Evolutionary conservation across 768 basidiomycete genomes (phyloP).

Genomic region (Tricholoma terreum): DNA sequence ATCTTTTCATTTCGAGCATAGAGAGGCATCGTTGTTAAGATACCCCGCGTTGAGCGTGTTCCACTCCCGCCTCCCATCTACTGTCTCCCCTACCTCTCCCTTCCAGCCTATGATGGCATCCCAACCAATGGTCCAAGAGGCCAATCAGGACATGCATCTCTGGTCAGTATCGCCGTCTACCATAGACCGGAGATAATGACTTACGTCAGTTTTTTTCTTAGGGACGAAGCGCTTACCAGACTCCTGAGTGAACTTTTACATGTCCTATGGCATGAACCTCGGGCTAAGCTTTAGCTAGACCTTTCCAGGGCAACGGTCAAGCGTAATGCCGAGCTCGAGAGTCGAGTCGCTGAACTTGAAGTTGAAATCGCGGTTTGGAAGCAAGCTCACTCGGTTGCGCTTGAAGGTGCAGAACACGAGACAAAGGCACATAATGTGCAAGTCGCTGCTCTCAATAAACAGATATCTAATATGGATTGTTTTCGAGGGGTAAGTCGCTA

Average conservation of each 20-base stretch:
- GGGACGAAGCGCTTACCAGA: slow-evolving; percentile 66
- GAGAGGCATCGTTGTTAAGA: slow-evolving; percentile 45
- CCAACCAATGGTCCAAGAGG: slow-evolving; percentile 50
- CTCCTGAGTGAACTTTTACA: slow-evolving; percentile 46
- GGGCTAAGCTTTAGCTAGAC: slow-evolving; percentile 34
- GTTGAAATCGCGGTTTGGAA: slow-evolving; percentile 69
- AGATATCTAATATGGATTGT: slow-evolving; percentile 56
- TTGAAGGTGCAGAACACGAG: slow-evolving; percentile 63
- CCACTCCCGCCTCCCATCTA: slow-evolving; percentile 38
- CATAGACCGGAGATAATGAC: slow-evolving; percentile 7
- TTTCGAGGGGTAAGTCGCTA: slow-evolving; percentile 36
- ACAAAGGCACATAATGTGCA: slow-evolving; percentile 66
- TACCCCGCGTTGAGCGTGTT: slow-evolving; percentile 33
- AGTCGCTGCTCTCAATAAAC: slow-evolving; percentile 59
- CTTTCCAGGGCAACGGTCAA: slow-evolving; percentile 63
- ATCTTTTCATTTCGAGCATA: slow-evolving; percentile 44
- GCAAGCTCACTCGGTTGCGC: slow-evolving; percentile 59
- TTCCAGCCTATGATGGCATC: slow-evolving; percentile 50
- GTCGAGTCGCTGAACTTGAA: slow-evolving; percentile 63
- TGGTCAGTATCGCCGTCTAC: slow-evolving; percentile 47
- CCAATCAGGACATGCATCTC: slow-evolving; percentile 47
- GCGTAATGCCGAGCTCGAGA: slow-evolving; percentile 62
- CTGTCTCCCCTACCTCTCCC: slow-evolving; percentile 19
- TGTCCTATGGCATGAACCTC: slow-evolving; percentile 2
- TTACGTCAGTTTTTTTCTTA: slow-evolving; percentile 26